Conservation (phyloP, 2,329 filamentous ascomycete species). For the Nigrograna mackinnonii region DNA sequence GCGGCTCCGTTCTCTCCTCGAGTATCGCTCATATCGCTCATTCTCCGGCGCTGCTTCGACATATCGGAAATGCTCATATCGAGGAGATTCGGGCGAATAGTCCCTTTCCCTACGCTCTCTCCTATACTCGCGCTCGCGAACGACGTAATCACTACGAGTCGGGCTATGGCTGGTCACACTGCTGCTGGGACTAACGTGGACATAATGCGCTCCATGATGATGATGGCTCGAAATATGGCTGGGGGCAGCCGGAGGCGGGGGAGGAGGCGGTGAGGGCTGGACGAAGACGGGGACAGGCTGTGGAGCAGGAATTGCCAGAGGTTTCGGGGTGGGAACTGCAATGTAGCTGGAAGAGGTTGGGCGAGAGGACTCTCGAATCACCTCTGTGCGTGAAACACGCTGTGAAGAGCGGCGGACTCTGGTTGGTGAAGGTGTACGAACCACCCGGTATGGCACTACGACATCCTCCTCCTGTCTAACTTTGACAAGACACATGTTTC, state of each 20-base stretch:
- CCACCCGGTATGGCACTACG: constrained; percentile 43
- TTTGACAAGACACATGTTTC: constrained; percentile 51
- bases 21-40: constrained; percentile 22
- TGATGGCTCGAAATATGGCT: constrained; percentile 22
- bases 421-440: constrained; percentile 27
- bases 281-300: constrained; percentile 46
- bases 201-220: constrained; percentile 41
- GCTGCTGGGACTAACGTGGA: constrained; percentile 47
- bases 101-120: constrained; percentile 35
- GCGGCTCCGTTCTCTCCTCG: constrained; percentile 26
- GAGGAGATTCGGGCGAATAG: constrained; percentile 36
- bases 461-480: constrained; percentile 50
- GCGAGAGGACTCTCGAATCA: constrained; percentile 29
- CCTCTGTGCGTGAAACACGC: constrained; percentile 26
- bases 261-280: constrained; percentile 35
- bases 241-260: constrained; percentile 30
- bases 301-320: constrained; percentile 41
- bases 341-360: constrained; percentile 28
- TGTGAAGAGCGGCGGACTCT: constrained; percentile 21
- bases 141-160: constrained; percentile 42
- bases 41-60: constrained; percentile 44
- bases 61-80: constrained; percentile 52
- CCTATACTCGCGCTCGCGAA: constrained; percentile 48
- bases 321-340: constrained; percentile 32
- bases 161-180: constrained; percentile 34